phyloP scores from a whole-genome alignment of 75 land plant genomes.

The Pinus taeda region DNA sequence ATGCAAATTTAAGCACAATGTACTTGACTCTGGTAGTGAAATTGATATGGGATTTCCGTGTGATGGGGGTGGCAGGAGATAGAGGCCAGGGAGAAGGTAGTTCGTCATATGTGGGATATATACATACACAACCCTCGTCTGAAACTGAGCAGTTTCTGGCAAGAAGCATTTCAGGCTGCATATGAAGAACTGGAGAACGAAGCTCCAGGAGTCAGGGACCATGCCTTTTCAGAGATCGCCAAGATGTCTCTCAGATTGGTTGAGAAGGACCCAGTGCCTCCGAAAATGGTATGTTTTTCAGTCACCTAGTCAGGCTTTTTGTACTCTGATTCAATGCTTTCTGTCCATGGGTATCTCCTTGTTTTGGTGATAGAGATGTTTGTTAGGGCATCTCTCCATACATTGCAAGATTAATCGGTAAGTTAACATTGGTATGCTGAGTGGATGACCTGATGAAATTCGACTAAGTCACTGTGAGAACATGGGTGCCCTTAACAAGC shows the following conservation, averaged over 20 bases:
- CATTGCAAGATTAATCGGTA: no score
- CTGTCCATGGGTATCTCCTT: neutral
- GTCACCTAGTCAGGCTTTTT: neutral
- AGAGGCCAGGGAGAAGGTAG: conserved; percentile 66
- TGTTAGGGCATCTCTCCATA: neutral
- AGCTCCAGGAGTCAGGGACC: conserved; percentile 31
- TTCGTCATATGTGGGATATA: conserved; percentile 67
- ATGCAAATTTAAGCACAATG: neutral
- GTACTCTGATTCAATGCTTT: neutral
- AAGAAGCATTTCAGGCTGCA: conserved; percentile 72
- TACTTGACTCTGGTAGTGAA: neutral
- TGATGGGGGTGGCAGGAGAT: conserved; percentile 32
- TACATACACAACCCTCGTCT: conserved; percentile 32
- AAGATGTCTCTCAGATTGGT: conserved; percentile 49
- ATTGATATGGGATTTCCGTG: neutral
- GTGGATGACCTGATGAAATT: neutral
- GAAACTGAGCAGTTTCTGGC: conserved; percentile 53
- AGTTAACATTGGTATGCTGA: neutral
- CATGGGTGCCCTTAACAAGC: neutral
- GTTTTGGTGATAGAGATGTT: neutral
- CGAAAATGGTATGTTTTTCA: conserved; percentile 3
- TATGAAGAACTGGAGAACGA: conserved; percentile 55
- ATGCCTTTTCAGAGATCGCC: conserved; percentile 59
- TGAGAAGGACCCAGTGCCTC: conserved; percentile 22
- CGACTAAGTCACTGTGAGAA: neutral